Evolutionary conservation across 2,329 filamentous ascomycete genomes (phyloP), one percentile per base, ranked within the genome.

Genomic region (Truncatella angustata): DNA sequence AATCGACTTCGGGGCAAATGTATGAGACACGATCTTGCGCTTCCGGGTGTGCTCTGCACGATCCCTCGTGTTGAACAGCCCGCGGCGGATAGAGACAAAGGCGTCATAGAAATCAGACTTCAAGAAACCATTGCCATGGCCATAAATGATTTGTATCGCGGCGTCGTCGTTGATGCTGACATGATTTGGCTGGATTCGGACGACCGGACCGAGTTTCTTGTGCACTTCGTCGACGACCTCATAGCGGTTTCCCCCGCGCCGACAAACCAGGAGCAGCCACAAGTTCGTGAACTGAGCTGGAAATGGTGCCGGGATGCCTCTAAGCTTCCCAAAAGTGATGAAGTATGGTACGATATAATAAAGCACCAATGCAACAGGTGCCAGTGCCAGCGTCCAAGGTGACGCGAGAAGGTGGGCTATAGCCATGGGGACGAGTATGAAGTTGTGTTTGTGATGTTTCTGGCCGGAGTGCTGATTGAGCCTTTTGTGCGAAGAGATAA

Each of bases 51-150:
- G 91, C 64, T 96, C 90, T 0, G 77, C 76, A 45, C 92, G 82
- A 71, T 92, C 84, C 28, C 92, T 80, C 0, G 91, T 96, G 70
- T 95, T 96, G 82, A 96, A 97, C 11, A 97, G 78, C 18, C 91
- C 91, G 11, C 90, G 83, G 47, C 81, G 82, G 63, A 96, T 95
- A 11, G 88, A 92, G 50, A 96, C 91, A 62, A 96, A 96, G 46
- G 90, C 88, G 63, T 96, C 90, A 62, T 96, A 96, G 72, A 92
- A 96, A 2, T 93, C 86, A 80, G 85, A 75, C 67, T 91, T 91
- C 53, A 90, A 64, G 60, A 90, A 88, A 0, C 87, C 87, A 63
- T 90, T 90, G 6, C 87, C 86, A 60, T 91, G 87, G 4, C 91
- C 91, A 60, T 96, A 96, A 50, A 96, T 82, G 42, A 78, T 70